phyloP scores from a whole-genome alignment of 2,329 filamentous ascomycete species.

The Colletotrichum navitas region DNA sequence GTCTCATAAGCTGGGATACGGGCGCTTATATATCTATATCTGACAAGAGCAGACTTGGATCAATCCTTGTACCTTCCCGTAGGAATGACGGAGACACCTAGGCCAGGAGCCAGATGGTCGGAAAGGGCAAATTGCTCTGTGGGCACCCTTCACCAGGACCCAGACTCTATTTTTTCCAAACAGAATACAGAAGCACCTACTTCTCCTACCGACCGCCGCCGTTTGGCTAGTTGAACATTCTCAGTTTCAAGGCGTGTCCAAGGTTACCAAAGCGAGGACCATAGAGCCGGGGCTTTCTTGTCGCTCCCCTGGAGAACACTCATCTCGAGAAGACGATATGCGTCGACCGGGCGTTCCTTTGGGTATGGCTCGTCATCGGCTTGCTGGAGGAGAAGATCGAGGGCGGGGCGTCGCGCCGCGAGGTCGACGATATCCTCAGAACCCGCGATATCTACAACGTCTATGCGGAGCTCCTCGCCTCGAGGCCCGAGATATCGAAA shows the following conservation, averaged over 20 bases:
- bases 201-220: neutral
- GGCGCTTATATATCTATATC: neutral
- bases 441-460: conserved; percentile 40
- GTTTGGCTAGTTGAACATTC: neutral
- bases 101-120: neutral
- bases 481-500: conserved; percentile 21
- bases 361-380: conserved; percentile 43
- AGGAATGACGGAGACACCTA: neutral
- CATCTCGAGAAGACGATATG: conserved; percentile 32
- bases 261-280: neutral
- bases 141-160: neutral
- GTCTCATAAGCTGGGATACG: neutral
- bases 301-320: conserved; percentile 32
- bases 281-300: conserved; percentile 38
- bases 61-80: neutral
- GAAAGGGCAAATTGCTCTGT: neutral
- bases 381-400: conserved; percentile 38
- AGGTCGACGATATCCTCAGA: conserved; percentile 39
- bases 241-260: neutral
- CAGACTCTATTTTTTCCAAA: neutral
- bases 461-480: conserved; percentile 41
- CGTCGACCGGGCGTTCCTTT: conserved; percentile 45
- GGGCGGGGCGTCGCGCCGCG: conserved; percentile 37
- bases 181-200: neutral
- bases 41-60: neutral